A percentile compares a stretch with the other conserved stretches of the same genome.
Evolutionary conservation across 2,329 filamentous ascomycete genomes (phyloP).

Genomic region (Pseudopithomyces maydicus): DNA sequence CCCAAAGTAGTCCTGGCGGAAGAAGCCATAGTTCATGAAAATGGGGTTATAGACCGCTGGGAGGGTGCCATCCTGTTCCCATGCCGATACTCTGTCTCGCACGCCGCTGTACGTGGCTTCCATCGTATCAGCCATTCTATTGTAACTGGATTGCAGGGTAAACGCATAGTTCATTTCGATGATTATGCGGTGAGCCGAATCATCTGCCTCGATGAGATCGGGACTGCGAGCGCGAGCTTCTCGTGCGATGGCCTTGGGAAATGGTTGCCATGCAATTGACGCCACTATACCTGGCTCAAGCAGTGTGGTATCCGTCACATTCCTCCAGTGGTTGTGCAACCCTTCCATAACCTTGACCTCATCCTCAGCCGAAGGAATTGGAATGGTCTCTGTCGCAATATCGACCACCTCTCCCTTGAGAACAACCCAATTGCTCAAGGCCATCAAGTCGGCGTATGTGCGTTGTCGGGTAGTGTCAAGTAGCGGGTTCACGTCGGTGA

Average conservation of each 20-base stretch:
- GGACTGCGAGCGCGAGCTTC: slow-evolving; percentile 22
- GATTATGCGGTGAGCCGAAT: slow-evolving; percentile 49
- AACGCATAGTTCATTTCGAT: slow-evolving; percentile 54
- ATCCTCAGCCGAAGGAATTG: slow-evolving; percentile 30
- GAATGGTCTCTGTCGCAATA: slow-evolving; percentile 42
- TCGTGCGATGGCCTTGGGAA: slow-evolving; percentile 34
- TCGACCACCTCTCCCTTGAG: slow-evolving; percentile 39
- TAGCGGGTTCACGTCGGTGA: slow-evolving; percentile 54
- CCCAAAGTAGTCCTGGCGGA: slow-evolving; percentile 53
- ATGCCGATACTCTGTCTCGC: slow-evolving; percentile 41
- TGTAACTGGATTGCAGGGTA: slow-evolving; percentile 31
- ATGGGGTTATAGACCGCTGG: slow-evolving; percentile 51
- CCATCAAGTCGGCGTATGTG: slow-evolving; percentile 55
- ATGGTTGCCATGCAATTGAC: slow-evolving; percentile 43
- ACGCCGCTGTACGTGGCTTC: slow-evolving; percentile 48
- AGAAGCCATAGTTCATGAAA: slow-evolving; percentile 56
- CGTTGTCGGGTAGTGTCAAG: slow-evolving; percentile 55
- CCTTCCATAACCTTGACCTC: slow-evolving; percentile 31
- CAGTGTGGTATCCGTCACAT: slow-evolving; percentile 26
- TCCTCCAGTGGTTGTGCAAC: slow-evolving; percentile 38
- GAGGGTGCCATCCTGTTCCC: slow-evolving; percentile 45
- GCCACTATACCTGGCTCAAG: slow-evolving; percentile 38
- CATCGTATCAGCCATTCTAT: slow-evolving; percentile 48
- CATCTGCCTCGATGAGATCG: slow-evolving; percentile 49
- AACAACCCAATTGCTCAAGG: slow-evolving; percentile 50